Base-by-base conservation (phyloP, 1,284 basidiomycete species). In the Mycosarcoma maydis region DNA sequence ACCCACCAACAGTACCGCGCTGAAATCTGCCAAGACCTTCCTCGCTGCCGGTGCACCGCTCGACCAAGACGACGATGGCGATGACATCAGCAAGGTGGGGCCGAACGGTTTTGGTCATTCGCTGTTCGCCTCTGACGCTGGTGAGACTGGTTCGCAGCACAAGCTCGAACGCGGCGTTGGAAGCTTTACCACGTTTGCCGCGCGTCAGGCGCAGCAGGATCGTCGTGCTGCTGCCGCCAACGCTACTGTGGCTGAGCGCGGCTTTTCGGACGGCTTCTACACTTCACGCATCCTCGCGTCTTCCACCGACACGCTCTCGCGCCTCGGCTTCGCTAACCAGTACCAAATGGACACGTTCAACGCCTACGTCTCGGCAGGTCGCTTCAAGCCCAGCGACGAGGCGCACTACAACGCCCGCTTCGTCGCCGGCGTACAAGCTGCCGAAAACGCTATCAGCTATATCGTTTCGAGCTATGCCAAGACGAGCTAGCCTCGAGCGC, bases 261-360 rank as follows among this genome's bases (percentile, higher is more conserved):
- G 89, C 4, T 90, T 89, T 77, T 83, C 83, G 11, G 87, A 90
- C 69, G 90, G 90, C 2, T 87, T 86, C 74, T 80, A 84, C 16
- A 87, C 88, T 0, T 88, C 88, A 5, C 86, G 86, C 75, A 84
- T 85, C 14, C 90, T 91, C 76, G 88, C 87, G 3, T 46, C 75
- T 7, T 55, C 57, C 6, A 79, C 83, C 24, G 82, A 85, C 49
- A 84, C 84, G 29, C 83, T 84, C 71, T 89, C 88, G 23, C 86
- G 85, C 68, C 84, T 91, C 0, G 89, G 89, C 3, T 90, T 90
- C 78, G 81, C 81, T 10, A 86, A 84, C 9, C 89, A 91, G 74
- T 90, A 87, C 76, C 85, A 89, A 23, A 58, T 41, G 22, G 88
- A 90, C 67, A 71, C 76, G 20, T 78, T 69, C 62, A 29, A 71